Conservation (phyloP, 2,329 filamentous ascomycete species). For the Aulographum hederae region DNA sequence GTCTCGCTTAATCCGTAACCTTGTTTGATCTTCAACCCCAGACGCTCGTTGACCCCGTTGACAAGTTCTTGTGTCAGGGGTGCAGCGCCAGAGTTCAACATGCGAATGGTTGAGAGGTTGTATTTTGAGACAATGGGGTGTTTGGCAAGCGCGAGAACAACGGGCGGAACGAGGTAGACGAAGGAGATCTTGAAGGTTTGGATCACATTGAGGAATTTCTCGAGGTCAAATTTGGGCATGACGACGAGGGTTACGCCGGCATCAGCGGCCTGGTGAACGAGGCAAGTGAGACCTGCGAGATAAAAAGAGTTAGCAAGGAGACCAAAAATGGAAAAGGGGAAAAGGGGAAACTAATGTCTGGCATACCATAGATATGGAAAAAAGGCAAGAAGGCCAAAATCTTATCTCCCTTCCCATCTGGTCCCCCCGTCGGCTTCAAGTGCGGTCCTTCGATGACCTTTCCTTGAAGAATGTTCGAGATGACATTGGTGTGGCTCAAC, state of each 20-base stretch:
- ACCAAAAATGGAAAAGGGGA: not conserved
- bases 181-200: constrained; percentile 62
- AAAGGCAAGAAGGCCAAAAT: constrained; percentile 70
- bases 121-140: constrained; percentile 63
- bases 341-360: no score
- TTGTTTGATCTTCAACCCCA: constrained; percentile 72
- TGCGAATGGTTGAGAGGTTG: constrained; percentile 59
- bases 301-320: not conserved
- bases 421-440: constrained; percentile 37
- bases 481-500: constrained; percentile 67
- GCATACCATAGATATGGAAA: constrained; percentile 72
- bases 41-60: constrained; percentile 52
- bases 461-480: constrained; percentile 53
- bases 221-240: constrained; percentile 66
- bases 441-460: constrained; percentile 25
- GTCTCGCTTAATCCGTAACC: constrained; percentile 86
- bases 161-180: constrained; percentile 66
- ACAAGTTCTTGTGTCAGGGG: constrained; percentile 69
- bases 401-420: constrained; percentile 47
- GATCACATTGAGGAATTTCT: constrained; percentile 58
- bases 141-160: constrained; percentile 66
- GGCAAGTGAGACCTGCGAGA: constrained; percentile 47
- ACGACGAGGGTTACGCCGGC: constrained; percentile 49
- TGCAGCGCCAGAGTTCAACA: constrained; percentile 76
- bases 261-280: constrained; percentile 51